A percentile compares a stretch with the other conserved stretches of the same genome.
These are phyloP conservation scores for Hypoxylon subgilvum DNA, from an alignment of 495 filamentous ascomycete species.

Conservation along the genomic window DNA sequence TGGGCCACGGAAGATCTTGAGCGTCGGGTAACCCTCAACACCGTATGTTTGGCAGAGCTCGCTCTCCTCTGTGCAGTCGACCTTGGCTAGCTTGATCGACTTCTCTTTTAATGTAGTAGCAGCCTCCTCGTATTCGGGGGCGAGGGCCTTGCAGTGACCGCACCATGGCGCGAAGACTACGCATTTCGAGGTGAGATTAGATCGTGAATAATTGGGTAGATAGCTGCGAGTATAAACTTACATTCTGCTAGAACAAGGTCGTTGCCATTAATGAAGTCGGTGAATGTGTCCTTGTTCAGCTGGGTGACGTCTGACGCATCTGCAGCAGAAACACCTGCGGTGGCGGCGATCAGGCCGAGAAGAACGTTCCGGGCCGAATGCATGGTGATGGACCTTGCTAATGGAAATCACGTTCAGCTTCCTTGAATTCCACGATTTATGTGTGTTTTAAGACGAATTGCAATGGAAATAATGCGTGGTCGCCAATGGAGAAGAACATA, in stretches of 20 bases:
- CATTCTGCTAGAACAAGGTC: slow-evolving; percentile 82
- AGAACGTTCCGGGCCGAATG: slow-evolving; percentile 57
- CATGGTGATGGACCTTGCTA: slow-evolving; percentile 58
- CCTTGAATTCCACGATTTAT: neutral
- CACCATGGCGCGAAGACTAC: slow-evolving; percentile 76
- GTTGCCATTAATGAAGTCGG: slow-evolving; percentile 82
- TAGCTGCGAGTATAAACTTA: slow-evolving; percentile 48
- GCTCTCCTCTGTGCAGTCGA: slow-evolving; percentile 94
- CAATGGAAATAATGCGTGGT: neutral
- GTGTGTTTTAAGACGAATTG: neutral
- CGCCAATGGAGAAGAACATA: neutral
- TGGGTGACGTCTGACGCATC: slow-evolving; percentile 78
- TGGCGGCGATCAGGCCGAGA: slow-evolving; percentile 65
- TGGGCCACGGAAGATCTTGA: slow-evolving; percentile 97
- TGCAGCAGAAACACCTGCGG: slow-evolving; percentile 64
- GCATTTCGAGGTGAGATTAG: slow-evolving; percentile 7
- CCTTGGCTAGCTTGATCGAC: slow-evolving; percentile 87
- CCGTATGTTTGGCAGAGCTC: slow-evolving; percentile 88
- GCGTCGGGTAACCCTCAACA: slow-evolving; percentile 95
- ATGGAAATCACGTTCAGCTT: slow-evolving; percentile 18
- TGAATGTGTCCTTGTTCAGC: slow-evolving; percentile 84
- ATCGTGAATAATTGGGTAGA: slow-evolving; percentile 11
- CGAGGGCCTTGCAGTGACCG: slow-evolving; percentile 84
- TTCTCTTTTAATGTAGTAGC: slow-evolving; percentile 95
- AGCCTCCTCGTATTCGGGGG: slow-evolving; percentile 86